These are phyloP conservation scores for Plasmodium fragile DNA, from an alignment of 169 alveolate species.

Conservation along the genomic window DNA sequence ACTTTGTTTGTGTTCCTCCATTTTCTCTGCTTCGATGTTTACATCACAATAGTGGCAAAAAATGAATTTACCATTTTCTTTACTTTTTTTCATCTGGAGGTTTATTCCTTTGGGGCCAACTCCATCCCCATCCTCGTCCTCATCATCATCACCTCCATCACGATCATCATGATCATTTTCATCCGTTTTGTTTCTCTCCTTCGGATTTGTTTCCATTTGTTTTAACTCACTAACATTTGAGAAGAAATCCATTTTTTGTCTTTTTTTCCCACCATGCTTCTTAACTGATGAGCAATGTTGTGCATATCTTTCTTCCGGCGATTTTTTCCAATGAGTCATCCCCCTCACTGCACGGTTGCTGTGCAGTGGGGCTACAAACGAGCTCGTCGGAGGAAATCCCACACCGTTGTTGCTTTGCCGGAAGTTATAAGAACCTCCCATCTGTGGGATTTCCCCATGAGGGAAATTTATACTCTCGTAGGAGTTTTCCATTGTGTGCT, in stretches of 20 bases:
- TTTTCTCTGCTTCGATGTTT: conserved; percentile 3
- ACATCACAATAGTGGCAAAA: conserved; percentile 40
- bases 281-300: neutral
- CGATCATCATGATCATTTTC: neutral
- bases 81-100: neutral
- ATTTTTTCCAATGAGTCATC: neutral
- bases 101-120: neutral
- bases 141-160: neutral
- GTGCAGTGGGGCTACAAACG: neutral
- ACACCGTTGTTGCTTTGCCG: neutral
- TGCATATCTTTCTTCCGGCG: no score
- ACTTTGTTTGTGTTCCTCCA: conserved; percentile 41
- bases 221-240: neutral
- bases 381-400: neutral
- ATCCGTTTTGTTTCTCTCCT: neutral
- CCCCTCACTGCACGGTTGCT: neutral
- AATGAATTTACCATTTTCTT: conserved; percentile 2
- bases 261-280: neutral
- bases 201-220: neutral
- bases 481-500: neutral
- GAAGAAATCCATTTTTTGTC: neutral
- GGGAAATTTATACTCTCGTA: neutral
- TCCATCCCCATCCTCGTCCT: neutral
- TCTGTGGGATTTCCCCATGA: neutral
- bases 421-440: neutral